A percentile compares a stretch with the other conserved stretches of the same genome.
These are phyloP conservation scores for Globisporangium spinosum DNA, from an alignment of 352 stramenopile genomes.

Conservation along the genomic window DNA sequence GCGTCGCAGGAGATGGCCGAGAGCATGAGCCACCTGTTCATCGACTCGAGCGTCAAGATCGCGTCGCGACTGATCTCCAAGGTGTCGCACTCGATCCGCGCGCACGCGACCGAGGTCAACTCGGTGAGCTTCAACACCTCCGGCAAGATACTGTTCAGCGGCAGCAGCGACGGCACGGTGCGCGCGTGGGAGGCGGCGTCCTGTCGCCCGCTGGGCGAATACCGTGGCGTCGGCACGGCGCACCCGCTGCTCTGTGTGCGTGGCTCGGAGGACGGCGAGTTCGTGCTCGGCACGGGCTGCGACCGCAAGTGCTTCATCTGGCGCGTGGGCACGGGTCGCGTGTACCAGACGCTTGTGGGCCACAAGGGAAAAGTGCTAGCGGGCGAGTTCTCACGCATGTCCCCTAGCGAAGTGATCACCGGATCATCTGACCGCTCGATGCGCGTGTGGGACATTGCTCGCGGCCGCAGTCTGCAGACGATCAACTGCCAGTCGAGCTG, in stretches of 20 bases:
- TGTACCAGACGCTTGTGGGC: constrained; percentile 79
- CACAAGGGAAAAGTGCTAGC: constrained; percentile 85
- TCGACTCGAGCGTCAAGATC: constrained; percentile 21
- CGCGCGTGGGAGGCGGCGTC: constrained; percentile 67
- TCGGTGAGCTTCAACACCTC: constrained; percentile 83
- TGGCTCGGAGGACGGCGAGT: constrained; percentile 68
- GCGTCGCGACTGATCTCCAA: constrained; percentile 32
- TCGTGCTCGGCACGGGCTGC: constrained; percentile 76
- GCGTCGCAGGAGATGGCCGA: constrained; percentile 48
- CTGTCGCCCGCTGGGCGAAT: constrained; percentile 58
- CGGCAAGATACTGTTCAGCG: constrained; percentile 78
- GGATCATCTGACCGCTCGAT: constrained; percentile 73
- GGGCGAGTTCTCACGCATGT: constrained; percentile 63
- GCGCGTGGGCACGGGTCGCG: constrained; percentile 73
- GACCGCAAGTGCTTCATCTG: constrained; percentile 86
- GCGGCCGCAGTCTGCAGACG: constrained; percentile 61
- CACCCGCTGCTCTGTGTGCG: constrained; percentile 82
- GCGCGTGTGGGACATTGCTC: constrained; percentile 71
- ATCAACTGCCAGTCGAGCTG: constrained; percentile 79
- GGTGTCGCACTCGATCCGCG: constrained; percentile 57
- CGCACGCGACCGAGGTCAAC: constrained; percentile 82
- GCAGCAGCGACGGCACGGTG: constrained; percentile 80
- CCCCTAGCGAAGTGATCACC: constrained; percentile 65
- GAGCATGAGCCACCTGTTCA: constrained; percentile 35
- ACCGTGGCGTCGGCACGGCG: constrained; percentile 68